Base-by-base conservation (phyloP, 2,329 filamentous ascomycete genomes). In the Neonectria neomacrospora region DNA sequence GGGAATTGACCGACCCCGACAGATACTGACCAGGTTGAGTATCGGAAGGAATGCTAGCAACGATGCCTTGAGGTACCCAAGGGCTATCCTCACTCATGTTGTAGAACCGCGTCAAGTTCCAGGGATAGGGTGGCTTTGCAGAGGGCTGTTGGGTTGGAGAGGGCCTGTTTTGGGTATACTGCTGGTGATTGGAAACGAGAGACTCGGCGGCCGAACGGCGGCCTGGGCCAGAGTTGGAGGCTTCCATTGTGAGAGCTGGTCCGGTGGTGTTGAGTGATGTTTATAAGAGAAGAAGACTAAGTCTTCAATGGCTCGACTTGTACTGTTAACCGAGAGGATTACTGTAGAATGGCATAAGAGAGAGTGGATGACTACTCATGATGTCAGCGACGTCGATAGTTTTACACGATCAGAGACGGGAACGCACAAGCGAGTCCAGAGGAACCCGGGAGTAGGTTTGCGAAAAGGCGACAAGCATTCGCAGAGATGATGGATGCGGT, bases 31-130 rank as follows among this genome's bases (percentile, higher is more conserved):
- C 71, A 65, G 77, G 69, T 60, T 77, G 77, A n/a, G 53, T 48
- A 23, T 67, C 64, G 26, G 56, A 52, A 41, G 68, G 41, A 3
- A 54, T 10, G 18, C 52, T 60, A n/a, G 76, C 71, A 22, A 76
- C 71, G 16, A 77, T 69, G 20, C 67, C 73, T 51, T 69, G 75
- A n/a, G 79, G 79, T 20, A 76, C 73, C 82, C 82, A 85, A 54
- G 83, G 83, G 8, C 34, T 16, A 2, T 74, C 80, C 68, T 82
- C 77, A 66, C 78, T 76, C 20, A 61, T 71, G 8, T 67, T 61
- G 63, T 80, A 82, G 76, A 80, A 83, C 58, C 76, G 61, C n/a
- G 61, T 20, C 30, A 74, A 45, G 70, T 45, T 65, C 61, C 50
- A 79, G 22, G 58, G 72, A 66, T 47, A 70, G 45, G 54, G 71